These are phyloP conservation scores for Neofusicoccum cordaticola DNA, from an alignment of 2,329 filamentous ascomycete species.

Conservation along the genomic window DNA sequence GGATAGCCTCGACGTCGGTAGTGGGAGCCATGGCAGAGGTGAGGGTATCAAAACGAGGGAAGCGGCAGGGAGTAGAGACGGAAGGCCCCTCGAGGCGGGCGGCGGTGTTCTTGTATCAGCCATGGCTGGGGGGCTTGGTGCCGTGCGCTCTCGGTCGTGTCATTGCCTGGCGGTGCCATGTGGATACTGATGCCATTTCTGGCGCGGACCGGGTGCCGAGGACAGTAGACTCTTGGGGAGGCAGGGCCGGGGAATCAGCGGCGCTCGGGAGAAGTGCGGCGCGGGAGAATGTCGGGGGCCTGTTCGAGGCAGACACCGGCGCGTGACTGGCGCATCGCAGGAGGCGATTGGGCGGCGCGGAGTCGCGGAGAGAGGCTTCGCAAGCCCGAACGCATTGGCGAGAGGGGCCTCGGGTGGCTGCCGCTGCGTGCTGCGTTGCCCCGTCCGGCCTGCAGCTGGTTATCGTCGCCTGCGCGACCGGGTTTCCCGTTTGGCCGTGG, in stretches of 20 bases:
- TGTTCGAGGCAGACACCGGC: too few species aligned
- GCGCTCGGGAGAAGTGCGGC: background rate
- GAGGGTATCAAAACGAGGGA: background rate
- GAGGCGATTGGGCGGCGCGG: too few species aligned
- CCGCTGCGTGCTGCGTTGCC: background rate
- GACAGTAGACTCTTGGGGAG: background rate
- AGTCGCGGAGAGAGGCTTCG: too few species aligned
- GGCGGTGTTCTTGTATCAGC: background rate
- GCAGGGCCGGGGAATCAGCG: background rate
- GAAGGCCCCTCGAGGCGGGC: background rate
- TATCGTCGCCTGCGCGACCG: background rate
- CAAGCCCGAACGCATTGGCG: background rate
- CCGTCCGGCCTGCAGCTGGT: background rate
- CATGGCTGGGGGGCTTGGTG: background rate
- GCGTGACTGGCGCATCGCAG: too few species aligned
- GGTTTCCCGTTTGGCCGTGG: background rate
- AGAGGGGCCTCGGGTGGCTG: background rate
- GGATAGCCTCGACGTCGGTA: slow-evolving; percentile 29
- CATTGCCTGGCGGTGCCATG: background rate
- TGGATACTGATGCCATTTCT: slow-evolving; percentile 1
- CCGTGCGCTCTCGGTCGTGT: background rate
- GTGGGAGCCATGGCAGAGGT: slow-evolving; percentile 20
- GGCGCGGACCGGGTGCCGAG: background rate
- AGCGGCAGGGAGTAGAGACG: background rate
- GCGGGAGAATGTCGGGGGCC: background rate